Conservation (phyloP, 2,329 filamentous ascomycete species). For the Aureobasidium sp. region DNA sequence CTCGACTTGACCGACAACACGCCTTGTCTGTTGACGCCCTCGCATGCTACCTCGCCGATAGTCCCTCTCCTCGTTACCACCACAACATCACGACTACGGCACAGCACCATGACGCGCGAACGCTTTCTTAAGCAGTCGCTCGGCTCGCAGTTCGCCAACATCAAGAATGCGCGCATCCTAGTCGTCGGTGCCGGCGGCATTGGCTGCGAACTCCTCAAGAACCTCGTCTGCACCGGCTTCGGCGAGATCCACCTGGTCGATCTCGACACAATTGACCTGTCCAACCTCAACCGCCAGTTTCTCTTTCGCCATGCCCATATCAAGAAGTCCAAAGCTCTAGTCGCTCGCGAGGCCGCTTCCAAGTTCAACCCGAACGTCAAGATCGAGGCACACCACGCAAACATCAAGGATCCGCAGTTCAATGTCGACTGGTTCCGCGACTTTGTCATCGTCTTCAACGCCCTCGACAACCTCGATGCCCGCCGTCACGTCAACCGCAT, state of each 20-base stretch:
- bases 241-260: conserved; percentile 92
- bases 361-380: conserved; percentile 84
- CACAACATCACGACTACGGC: not conserved
- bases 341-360: conserved; percentile 84
- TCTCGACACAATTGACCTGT: conserved; percentile 95
- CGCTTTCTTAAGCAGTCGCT: conserved; percentile 53
- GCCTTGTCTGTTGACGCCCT: not conserved
- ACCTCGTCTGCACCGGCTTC: conserved; percentile 85
- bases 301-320: conserved; percentile 95
- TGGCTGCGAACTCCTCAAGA: conserved; percentile 95
- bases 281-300: conserved; percentile 96
- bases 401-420: conserved; percentile 87
- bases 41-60: not conserved
- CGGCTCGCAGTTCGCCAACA: conserved; percentile 52
- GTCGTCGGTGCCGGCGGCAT: conserved; percentile 97
- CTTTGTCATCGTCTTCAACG: conserved; percentile 90
- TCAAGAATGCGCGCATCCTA: conserved; percentile 74
- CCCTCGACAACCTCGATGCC: conserved; percentile 90
- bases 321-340: conserved; percentile 90
- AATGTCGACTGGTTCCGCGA: conserved; percentile 77
- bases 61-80: not conserved
- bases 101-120: conserved; percentile 39
- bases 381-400: conserved; percentile 82
- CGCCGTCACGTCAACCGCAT: conserved; percentile 93
- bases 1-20: not conserved